Percentiles rank a stretch among this genome's conserved stretches.
Evolutionary conservation across 129 eudicot genomes (phyloP).

Genomic region (Glebionis coronaria): DNA sequence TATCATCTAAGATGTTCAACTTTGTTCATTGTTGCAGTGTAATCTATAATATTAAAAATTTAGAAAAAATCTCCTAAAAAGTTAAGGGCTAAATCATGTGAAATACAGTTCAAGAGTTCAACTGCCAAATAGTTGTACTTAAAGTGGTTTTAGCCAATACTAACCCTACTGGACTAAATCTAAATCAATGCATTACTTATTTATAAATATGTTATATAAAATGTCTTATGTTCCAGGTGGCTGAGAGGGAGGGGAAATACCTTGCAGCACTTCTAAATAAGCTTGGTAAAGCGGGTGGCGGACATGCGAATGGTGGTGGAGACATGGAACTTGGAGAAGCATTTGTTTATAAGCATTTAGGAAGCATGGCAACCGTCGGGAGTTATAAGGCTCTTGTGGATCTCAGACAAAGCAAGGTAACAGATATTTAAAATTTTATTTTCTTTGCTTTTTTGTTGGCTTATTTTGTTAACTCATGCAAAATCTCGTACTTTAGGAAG

Average conservation of each 20-base stretch:
- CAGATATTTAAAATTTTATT: neutral
- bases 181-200: too few relatives aligned
- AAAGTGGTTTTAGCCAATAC: too few relatives aligned
- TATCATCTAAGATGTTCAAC: too few relatives aligned
- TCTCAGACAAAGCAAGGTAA: conserved; percentile 97
- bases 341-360: conserved; percentile 87
- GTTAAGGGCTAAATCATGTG: too few relatives aligned
- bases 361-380: conserved; percentile 96
- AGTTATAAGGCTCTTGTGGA: conserved; percentile 96
- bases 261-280: conserved; percentile 60
- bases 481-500: conserved; percentile 43
- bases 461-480: neutral
- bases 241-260: conserved; percentile 92
- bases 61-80: too few relatives aligned
- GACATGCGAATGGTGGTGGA: conserved; percentile 50
- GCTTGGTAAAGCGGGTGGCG: conserved; percentile 81
- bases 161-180: too few relatives aligned
- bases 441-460: neutral
- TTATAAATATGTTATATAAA: too few relatives aligned
- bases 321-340: conserved; percentile 59
- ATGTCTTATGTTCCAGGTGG: conserved; percentile 52
- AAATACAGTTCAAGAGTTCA: too few relatives aligned
- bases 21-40: too few relatives aligned
- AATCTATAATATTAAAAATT: too few relatives aligned
- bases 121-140: too few relatives aligned